A percentile compares a stretch with the other conserved stretches of the same genome.
These are phyloP conservation scores for Bothriochloa decipiens DNA, from an alignment of 176 grass and related monocot genomes.

Conservation along the genomic window DNA sequence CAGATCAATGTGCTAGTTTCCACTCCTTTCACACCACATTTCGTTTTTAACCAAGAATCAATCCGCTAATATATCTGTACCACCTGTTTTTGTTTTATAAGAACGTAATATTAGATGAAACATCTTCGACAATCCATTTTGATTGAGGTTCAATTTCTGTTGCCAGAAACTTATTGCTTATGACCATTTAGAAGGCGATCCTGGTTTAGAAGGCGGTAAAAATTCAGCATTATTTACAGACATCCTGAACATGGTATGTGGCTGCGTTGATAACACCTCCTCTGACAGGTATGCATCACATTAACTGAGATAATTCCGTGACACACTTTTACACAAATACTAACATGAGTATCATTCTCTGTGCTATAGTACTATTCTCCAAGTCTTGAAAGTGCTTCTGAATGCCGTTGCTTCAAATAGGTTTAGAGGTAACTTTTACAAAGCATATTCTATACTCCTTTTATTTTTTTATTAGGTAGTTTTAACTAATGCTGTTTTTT, in stretches of 20 bases:
- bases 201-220: constrained; percentile 93
- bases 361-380: constrained; percentile 84
- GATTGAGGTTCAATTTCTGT: constrained; percentile 46
- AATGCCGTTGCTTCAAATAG: constrained; percentile 96
- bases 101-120: constrained; percentile 13
- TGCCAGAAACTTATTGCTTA: constrained; percentile 99
- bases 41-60: constrained; percentile 19
- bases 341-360: constrained; percentile 35
- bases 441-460: constrained; percentile 22
- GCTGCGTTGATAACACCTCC: constrained; percentile 94
- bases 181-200: constrained; percentile 99
- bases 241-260: constrained; percentile 85
- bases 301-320: constrained; percentile 34
- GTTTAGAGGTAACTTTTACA: constrained; percentile 84
- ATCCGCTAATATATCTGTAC: constrained; percentile 10
- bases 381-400: constrained; percentile 99
- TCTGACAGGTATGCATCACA: constrained; percentile 72
- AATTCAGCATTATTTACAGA: constrained; percentile 87
- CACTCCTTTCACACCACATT: background rate
- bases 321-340: constrained; percentile 34
- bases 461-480: constrained; percentile 19
- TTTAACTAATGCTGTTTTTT: constrained; percentile 2
- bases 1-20: constrained; percentile 21
- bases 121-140: constrained; percentile 37
- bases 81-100: constrained; percentile 16